A percentile compares a stretch with the other conserved stretches of the same genome.
Evolutionary conservation across 768 basidiomycete genomes (phyloP).

Genomic region (Auricularia sp.): DNA sequence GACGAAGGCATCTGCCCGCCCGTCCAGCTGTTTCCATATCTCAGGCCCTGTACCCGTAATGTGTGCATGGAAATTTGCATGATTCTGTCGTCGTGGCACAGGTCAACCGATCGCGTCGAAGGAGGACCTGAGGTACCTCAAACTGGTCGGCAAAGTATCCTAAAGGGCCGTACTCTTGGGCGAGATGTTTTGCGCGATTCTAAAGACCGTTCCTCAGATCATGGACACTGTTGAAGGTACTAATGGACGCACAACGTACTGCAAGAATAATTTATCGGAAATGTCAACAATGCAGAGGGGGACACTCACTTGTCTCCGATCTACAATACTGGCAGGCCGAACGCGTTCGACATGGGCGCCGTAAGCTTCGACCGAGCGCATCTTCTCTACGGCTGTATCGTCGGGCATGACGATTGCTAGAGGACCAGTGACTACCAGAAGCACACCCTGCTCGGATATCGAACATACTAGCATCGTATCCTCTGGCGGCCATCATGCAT

Average conservation of each 20-base stretch:
- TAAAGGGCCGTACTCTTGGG: conserved; percentile 65
- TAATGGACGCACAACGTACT: conserved; percentile 54
- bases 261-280: conserved; percentile 8
- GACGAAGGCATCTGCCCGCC: conserved; percentile 73
- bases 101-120: not conserved
- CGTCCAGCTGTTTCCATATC: conserved; percentile 88
- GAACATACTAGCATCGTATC: conserved; percentile 73
- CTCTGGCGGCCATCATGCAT: conserved; percentile 34
- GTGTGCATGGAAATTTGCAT: conserved; percentile 85
- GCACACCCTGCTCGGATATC: not conserved
- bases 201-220: conserved; percentile 19
- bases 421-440: not conserved
- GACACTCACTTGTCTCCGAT: conserved; percentile 75
- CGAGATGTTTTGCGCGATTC: conserved; percentile 83
- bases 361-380: conserved; percentile 68
- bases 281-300: conserved; percentile 10
- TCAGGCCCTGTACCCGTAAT: conserved; percentile 87
- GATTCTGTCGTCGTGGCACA: conserved; percentile 42
- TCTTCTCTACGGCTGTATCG: conserved; percentile 86
- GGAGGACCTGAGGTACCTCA: conserved; percentile 36
- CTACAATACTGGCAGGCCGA: conserved; percentile 91
- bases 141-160: conserved; percentile 98
- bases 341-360: conserved; percentile 88
- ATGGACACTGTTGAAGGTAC: not conserved
- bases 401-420: conserved; percentile 85